phyloP scores from a whole-genome alignment of 2,329 filamentous ascomycete species.

The Canariomyces notabilis region DNA sequence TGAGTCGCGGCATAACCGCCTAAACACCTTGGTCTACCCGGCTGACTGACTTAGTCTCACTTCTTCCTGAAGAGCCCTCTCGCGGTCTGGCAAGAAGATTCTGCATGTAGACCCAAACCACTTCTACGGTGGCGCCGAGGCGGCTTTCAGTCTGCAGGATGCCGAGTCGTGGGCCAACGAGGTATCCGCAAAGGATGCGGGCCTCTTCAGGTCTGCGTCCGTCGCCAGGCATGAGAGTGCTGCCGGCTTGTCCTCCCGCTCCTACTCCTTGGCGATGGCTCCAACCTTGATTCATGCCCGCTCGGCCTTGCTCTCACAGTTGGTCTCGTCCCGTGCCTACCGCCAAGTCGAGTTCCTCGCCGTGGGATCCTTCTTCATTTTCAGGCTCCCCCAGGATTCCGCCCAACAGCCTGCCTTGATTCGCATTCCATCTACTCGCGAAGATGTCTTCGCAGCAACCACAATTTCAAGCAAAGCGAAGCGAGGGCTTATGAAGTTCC shows the following conservation, averaged over 20 bases:
- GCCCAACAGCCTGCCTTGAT: slow-evolving; percentile 41
- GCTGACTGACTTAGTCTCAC: slow-evolving; percentile 67
- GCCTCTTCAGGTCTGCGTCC: slow-evolving; percentile 34
- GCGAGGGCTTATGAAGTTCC: slow-evolving; percentile 84
- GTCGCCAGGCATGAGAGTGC: slow-evolving; percentile 34
- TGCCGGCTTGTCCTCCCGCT: slow-evolving; percentile 55
- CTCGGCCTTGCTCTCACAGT: slow-evolving; percentile 68
- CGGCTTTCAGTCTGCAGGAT: slow-evolving; percentile 79
- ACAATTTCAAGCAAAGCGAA: slow-evolving; percentile 76
- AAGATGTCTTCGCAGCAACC: slow-evolving; percentile 82
- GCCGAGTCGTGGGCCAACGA: slow-evolving; percentile 65
- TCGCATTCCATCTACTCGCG: slow-evolving; percentile 80
- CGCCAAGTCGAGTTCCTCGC: slow-evolving; percentile 89
- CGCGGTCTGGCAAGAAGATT: slow-evolving; percentile 84
- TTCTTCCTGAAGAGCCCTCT: slow-evolving; percentile 67
- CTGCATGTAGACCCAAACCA: slow-evolving; percentile 83
- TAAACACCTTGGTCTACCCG: slow-evolving; percentile 33
- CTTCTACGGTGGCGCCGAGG: slow-evolving; percentile 83
- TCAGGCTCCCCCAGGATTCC: slow-evolving; percentile 36
- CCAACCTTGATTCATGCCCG: slow-evolving; percentile 83
- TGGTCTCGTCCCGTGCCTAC: slow-evolving; percentile 87
- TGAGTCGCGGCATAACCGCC: slow-evolving; percentile 40
- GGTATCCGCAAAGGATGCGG: slow-evolving; percentile 27
- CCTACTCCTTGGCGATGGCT: slow-evolving; percentile 78
- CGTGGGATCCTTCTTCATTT: slow-evolving; percentile 88